phyloP scores from a whole-genome alignment of 768 basidiomycete species.

The Kwoniella pini region DNA sequence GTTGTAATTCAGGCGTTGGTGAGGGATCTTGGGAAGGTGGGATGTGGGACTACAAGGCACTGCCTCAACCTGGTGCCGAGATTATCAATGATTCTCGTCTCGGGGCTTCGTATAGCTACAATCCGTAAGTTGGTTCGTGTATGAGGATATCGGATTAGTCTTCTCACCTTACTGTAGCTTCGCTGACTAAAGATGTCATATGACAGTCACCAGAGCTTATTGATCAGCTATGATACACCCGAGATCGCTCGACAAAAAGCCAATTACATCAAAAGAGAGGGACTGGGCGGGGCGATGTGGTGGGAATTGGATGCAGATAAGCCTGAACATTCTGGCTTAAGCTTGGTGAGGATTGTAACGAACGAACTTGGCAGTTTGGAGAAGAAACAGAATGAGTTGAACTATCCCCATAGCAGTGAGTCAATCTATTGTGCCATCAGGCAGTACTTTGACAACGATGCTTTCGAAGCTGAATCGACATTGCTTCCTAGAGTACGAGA shows the following conservation, averaged over 20 bases:
- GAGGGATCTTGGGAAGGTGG: slow-evolving; percentile 82
- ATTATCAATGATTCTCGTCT: slow-evolving; percentile 66
- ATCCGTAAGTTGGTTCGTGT: slow-evolving; percentile 61
- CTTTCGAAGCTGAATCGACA: background rate
- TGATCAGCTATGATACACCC: slow-evolving; percentile 77
- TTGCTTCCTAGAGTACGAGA: slow-evolving; percentile 47
- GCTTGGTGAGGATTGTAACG: slow-evolving; percentile 70
- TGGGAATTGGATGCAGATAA: slow-evolving; percentile 79
- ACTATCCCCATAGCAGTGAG: slow-evolving; percentile 59
- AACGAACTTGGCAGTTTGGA: slow-evolving; percentile 75
- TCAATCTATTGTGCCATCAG: background rate
- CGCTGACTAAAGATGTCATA: background rate
- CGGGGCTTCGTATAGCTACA: slow-evolving; percentile 81
- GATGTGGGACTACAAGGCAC: slow-evolving; percentile 83
- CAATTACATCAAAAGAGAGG: slow-evolving; percentile 72
- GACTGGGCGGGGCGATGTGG: slow-evolving; percentile 87
- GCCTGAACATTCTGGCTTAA: slow-evolving; percentile 63
- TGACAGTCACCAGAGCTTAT: slow-evolving; percentile 59
- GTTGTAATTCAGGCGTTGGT: slow-evolving; percentile 64
- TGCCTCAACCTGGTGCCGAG: slow-evolving; percentile 74
- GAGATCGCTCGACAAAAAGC: slow-evolving; percentile 65
- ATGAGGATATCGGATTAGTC: too few species aligned
- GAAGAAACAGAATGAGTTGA: slow-evolving; percentile 74
- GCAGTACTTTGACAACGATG: too few species aligned
- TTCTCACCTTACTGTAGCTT: too few species aligned